Percentiles rank a stretch among this genome's conserved stretches.
These are phyloP conservation scores for Boechera divaricarpa DNA, from an alignment of 345 rosid species.

Conservation along the genomic window DNA sequence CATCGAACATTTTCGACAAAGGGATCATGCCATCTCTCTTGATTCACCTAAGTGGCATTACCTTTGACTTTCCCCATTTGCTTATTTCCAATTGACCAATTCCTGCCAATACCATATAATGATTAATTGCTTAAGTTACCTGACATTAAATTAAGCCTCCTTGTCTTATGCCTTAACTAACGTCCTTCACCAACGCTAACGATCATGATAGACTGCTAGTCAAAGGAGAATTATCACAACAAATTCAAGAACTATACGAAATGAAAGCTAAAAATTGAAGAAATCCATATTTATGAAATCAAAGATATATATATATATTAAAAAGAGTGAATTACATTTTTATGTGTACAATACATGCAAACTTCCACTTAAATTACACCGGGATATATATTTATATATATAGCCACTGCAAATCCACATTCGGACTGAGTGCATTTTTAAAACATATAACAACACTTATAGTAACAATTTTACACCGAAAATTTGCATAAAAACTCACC, in stretches of 20 bases:
- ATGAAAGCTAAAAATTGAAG: neutral
- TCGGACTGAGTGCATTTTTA: slow-evolving; percentile 56
- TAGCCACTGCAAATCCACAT: slow-evolving; percentile 58
- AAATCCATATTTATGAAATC: neutral
- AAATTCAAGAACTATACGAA: neutral
- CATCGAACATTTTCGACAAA: slow-evolving; percentile 16
- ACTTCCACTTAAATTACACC: slow-evolving; percentile 34
- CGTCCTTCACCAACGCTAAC: slow-evolving; percentile 45
- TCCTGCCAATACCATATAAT: slow-evolving; percentile 21
- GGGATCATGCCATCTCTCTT: slow-evolving; percentile 8
- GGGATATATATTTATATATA: slow-evolving; percentile 43
- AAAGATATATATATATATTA: slow-evolving; percentile 12
- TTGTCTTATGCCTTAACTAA: slow-evolving; percentile 52
- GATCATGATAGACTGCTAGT: slow-evolving; percentile 19
- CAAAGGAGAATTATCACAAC: slow-evolving; percentile 18
- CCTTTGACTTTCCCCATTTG: slow-evolving; percentile 34
- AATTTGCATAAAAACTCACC: slow-evolving; percentile 47
- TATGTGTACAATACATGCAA: slow-evolving; percentile 41
- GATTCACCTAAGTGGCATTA: neutral
- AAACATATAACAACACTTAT: slow-evolving; percentile 25
- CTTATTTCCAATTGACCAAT: slow-evolving; percentile 21
- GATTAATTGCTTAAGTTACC: neutral
- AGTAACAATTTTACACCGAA: slow-evolving; percentile 38
- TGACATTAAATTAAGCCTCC: slow-evolving; percentile 32
- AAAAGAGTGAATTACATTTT: slow-evolving; percentile 25